Percentiles rank a stretch among this genome's conserved stretches.
Evolutionary conservation across 495 filamentous ascomycete species (phyloP).

Genomic region (Daldinia concentrica): DNA sequence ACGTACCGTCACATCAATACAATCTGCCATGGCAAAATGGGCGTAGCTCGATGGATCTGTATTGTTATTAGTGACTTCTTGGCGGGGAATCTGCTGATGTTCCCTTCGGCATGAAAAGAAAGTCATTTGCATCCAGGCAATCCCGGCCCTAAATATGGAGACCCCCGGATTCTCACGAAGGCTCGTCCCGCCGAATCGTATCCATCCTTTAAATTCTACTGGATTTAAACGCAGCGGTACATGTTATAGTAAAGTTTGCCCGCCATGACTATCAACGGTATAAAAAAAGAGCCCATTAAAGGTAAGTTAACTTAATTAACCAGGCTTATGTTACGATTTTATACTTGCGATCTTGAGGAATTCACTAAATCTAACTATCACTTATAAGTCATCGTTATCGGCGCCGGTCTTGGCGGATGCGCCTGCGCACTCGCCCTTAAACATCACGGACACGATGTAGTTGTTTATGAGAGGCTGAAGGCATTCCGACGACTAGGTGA

Average conservation of each 20-base stretch:
- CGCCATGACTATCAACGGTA: slow-evolving; percentile 25
- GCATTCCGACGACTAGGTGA: slow-evolving; percentile 62
- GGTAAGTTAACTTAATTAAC: slow-evolving; percentile 19
- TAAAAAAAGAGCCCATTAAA: slow-evolving; percentile 36
- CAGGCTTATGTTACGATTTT: background rate
- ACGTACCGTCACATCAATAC: slow-evolving; percentile 17
- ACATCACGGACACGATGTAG: slow-evolving; percentile 60
- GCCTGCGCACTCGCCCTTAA: slow-evolving; percentile 62
- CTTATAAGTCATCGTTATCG: slow-evolving; percentile 58
- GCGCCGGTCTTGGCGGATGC: slow-evolving; percentile 65
- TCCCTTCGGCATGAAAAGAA: slow-evolving; percentile 12
- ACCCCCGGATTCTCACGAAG: slow-evolving; percentile 1
- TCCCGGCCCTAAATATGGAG: slow-evolving; percentile 21
- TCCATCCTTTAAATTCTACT: background rate
- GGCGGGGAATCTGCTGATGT: slow-evolving; percentile 11
- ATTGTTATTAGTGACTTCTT: slow-evolving; percentile 9
- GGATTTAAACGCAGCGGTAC: background rate
- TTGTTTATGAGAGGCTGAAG: slow-evolving; percentile 60
- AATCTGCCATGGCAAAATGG: slow-evolving; percentile 12
- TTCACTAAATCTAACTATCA: slow-evolving; percentile 13
- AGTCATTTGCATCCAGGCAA: background rate
- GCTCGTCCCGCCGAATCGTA: slow-evolving; percentile 2
- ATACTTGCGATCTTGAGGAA: background rate
- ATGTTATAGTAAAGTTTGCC: background rate
- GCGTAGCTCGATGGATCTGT: slow-evolving; percentile 9